Evolutionary conservation across 345 rosid species (phyloP), one percentile per base, ranked within the genome.

Genomic region (Aquilaria yunnanensis): DNA sequence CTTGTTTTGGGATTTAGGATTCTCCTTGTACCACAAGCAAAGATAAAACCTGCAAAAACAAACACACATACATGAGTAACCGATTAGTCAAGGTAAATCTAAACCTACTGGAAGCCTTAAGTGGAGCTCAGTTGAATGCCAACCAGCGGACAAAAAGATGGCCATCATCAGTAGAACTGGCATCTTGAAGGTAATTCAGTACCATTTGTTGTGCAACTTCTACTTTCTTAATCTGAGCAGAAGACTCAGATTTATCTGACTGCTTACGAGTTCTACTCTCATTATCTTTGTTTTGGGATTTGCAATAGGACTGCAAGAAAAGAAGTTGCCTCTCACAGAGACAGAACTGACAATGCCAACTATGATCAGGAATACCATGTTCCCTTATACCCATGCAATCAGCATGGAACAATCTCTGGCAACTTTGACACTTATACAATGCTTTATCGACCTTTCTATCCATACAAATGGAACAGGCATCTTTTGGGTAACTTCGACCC

Each of bases 1-100:
- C 67, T 85, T 90, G 70, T 85, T 80, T 70, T 84, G 80, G 72
- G 86, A 84, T 58, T 85, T 85, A 23, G 93, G 86, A 56, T 84
- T 92, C 77, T 90, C 97, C 77, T 94, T 94, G 76, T 75, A 88
- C 99, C 99, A 94, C 56, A 88, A 61, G 85, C 92, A 90, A 32
- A 90, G 73, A 80, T 94, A 90, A 74, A 85, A 86, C 99, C 99
- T 94, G 93, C 78, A 11, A 55, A 55, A 5, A 80, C 34, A 67
- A 67, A 37, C 8, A 37, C 43, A 37, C 43, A 37, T 9, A 37
- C 7, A 37, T 37, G 8, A 55, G 51, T 62, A 72, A 32, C 46
- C 53, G 61, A 4, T 37, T 37, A 37, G 43, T 37, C 43, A 37
- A 4, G 5, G 43, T 37, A 3, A 37, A 9, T 0, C 8, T 37